Evolutionary conservation across 495 filamentous ascomycete genomes (phyloP), one percentile per base, ranked within the genome.

Genomic region (Penicillium herquei): DNA sequence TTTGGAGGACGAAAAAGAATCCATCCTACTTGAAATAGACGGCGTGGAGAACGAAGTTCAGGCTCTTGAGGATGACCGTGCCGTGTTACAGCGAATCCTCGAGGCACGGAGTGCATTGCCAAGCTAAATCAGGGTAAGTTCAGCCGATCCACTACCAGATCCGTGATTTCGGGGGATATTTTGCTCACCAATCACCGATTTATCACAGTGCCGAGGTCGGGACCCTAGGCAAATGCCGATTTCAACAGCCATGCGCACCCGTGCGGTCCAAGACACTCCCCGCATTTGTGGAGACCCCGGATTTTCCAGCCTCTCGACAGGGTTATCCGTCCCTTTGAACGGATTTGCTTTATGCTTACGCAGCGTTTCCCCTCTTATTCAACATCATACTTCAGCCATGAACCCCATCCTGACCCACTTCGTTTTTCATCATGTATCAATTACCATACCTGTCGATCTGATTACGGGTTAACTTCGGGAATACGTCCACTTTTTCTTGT

Each of bases 201-300:
- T 26, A 26, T 26, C 21, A 26, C 1, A 26, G 21, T 26, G 21
- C 21, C 21, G 21, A 26, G 21, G 21, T 26, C 21, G 21, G 21
- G 4, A 26, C 21, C 21, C 21, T 26, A 26, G n/a, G 37, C 30
- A 52, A 52, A 30, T 60, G 57, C 57, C 52, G 57, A 49, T 7
- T 18, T 37, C 43, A 56, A 13, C 10, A 53, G 48, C 57, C 57
- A 42, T 47, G 8, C 17, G 40, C 3, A 16, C 14, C n/a, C 14
- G 7, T 12, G n/a, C 2, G 30, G 14, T 7, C 11, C 7, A 17
- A 43, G 41, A 16, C 3, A 16, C 3, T 16, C 37, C 39, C 59
- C 54, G 52, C 56, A 59, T 57, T 48, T 64, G 57, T 55, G 56
- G 56, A 61, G 61, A 48, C 56, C 60, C 60, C 59, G 55, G 51